phyloP scores from a whole-genome alignment of 2,329 filamentous ascomycete genomes.

The Stagonosporopsis tanaceti region DNA sequence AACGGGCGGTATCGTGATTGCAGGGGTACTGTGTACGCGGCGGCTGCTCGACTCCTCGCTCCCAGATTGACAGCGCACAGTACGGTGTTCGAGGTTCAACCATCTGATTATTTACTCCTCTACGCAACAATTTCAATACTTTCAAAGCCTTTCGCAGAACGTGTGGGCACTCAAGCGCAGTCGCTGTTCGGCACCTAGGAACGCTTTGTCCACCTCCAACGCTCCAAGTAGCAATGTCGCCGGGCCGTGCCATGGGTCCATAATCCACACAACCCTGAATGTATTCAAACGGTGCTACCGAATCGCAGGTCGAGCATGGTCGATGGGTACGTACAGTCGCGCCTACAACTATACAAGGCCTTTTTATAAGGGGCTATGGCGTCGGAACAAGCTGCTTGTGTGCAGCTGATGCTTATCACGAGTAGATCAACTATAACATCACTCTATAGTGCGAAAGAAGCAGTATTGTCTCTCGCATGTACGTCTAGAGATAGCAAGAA shows the following conservation, averaged over 20 bases:
- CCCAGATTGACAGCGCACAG: too few species aligned
- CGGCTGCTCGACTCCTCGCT: neutral
- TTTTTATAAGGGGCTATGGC: neutral
- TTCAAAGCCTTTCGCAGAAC: neutral
- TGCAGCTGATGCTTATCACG: neutral
- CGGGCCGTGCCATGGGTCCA: conserved; percentile 6
- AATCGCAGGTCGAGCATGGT: neutral
- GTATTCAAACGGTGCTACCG: neutral
- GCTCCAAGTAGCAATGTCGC: conserved; percentile 1
- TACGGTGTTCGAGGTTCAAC: too few species aligned
- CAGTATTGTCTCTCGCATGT: neutral
- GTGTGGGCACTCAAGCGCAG: neutral
- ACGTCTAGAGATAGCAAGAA: neutral
- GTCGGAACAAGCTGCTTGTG: neutral
- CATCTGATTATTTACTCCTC: too few species aligned
- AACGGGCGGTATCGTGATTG: conserved; percentile 1
- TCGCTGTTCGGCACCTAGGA: neutral
- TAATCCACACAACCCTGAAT: neutral
- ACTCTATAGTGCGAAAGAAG: neutral
- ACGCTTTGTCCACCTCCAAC: conserved; percentile 7
- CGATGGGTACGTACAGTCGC: neutral
- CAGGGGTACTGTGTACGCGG: neutral
- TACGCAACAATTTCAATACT: neutral
- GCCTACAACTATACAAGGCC: neutral
- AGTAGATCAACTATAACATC: neutral